Evolutionary conservation across 257 asterid genomes (phyloP).

Genomic region (Capsicum baccatum): DNA sequence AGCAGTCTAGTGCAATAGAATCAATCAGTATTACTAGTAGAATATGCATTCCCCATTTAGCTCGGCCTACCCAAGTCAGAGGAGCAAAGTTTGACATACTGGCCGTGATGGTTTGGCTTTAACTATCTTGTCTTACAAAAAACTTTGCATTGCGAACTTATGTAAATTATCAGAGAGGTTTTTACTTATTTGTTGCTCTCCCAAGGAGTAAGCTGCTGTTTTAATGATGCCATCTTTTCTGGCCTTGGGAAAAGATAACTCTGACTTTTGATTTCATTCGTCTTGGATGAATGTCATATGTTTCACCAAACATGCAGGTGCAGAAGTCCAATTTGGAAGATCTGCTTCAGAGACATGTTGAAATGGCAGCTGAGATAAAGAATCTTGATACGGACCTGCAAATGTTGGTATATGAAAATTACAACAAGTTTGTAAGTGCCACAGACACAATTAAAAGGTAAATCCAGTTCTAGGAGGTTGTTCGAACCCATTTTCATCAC

Average conservation of each 20-base stretch:
- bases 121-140: not conserved
- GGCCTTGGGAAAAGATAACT: not conserved
- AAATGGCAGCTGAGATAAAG: constrained; percentile 98
- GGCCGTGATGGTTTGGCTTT: constrained; percentile 13
- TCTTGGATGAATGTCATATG: constrained; percentile 5
- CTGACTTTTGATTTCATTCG: constrained; percentile 9
- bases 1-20: constrained; percentile 22
- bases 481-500: constrained; percentile 13
- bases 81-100: constrained; percentile 1
- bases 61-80: constrained; percentile 14
- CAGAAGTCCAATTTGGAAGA: constrained; percentile 96
- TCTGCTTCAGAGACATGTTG: constrained; percentile 93
- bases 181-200: not conserved
- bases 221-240: constrained; percentile 16
- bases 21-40: not conserved
- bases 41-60: not conserved
- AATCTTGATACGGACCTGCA: constrained; percentile 98
- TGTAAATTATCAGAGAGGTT: constrained; percentile 3
- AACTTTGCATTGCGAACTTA: not conserved
- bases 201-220: not conserved
- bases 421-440: constrained; percentile 97
- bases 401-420: constrained; percentile 97
- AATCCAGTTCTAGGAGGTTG: constrained; percentile 27
- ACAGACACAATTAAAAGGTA: constrained; percentile 97
- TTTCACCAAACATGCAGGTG: constrained; percentile 52